Evolutionary conservation across 1,284 basidiomycete species (phyloP), one percentile per base, ranked within the genome.

Genomic region (Boletellus deceptivus): DNA sequence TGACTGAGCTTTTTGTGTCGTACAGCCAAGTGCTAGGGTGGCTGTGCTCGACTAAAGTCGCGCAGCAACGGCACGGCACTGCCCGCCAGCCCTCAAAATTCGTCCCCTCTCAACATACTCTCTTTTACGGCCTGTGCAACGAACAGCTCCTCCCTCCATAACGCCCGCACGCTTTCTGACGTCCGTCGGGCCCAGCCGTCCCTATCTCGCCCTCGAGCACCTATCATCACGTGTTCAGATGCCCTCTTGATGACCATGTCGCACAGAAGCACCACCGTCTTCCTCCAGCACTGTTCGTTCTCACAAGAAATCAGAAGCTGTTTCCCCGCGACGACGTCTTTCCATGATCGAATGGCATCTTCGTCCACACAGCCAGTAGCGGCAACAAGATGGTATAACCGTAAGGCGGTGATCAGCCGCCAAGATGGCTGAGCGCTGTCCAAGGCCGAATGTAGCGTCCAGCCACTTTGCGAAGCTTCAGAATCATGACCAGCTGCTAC

Each of bases 381-480:
- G 16, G 59, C 24, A 25, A 75, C 57, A 27, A 76, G 56, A 59
- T 83, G 74, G 48, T 83, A 75, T 4, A 93, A 72, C 27, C 90
- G 82, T 37, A 93, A 70, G 0, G 86, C 83, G 25, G 81, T 78
- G 27, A 89, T 79, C 11, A 93, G 68, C 14, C 88, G 79, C 69
- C 83, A 92, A 1, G 90, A 93, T 3, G 89, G 87, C 58, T 85
- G 77, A 6, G 82, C 80, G n/a, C 82, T 77, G 9, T 63, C 60
- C 24, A 82, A 81, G 10, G 73, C 69, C 14, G 72, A 71, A 59
- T 91, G 82, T 25, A 93, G 63, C 2, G 81, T 86, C 84, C 89
- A 92, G 48, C 90, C 80, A 27, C 91, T 62, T 37, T 31, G 18
- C 17, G 18, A 43, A 31, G 17, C 6, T 44, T 45, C 39, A 11